Conservation (phyloP, 768 basidiomycete species). For the Hypsizygus marmoreus region DNA sequence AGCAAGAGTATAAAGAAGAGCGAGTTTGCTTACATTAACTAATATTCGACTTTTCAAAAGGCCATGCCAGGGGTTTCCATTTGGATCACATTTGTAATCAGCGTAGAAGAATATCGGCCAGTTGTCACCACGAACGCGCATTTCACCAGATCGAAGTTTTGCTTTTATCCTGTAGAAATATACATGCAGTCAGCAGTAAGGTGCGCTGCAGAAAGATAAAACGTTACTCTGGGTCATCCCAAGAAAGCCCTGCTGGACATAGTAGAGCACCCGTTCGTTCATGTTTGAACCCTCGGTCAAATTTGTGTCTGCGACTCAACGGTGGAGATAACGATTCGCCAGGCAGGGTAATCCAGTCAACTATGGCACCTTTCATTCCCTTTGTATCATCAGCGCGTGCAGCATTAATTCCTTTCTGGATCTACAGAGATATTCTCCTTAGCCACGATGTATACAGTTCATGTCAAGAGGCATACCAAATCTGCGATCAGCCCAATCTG, state of each 20-base stretch:
- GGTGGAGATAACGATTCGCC: constrained; percentile 14
- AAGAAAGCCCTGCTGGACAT: constrained; percentile 15
- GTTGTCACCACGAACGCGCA: constrained; percentile 20
- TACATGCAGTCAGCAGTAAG: background rate
- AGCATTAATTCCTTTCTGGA: constrained; percentile 24
- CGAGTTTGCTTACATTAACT: too few relatives aligned
- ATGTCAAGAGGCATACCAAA: constrained; percentile 10
- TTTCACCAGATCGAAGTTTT: constrained; percentile 14
- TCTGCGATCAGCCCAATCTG: constrained; percentile 19
- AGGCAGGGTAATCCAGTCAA: constrained; percentile 26
- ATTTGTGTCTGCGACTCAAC: constrained; percentile 10
- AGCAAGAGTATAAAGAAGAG: background rate
- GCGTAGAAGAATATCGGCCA: too few relatives aligned
- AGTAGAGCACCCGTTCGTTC: constrained; percentile 16
- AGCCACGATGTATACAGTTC: background rate
- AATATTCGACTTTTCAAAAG: too few relatives aligned
- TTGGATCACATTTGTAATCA: too few relatives aligned
- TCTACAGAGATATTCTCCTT: constrained; percentile 9
- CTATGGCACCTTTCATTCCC: constrained; percentile 18
- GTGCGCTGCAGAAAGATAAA: background rate
- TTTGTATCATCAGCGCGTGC: constrained; percentile 20
- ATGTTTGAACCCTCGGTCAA: constrained; percentile 13
- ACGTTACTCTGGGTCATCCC: constrained; percentile 12
- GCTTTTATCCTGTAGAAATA: constrained; percentile 9
- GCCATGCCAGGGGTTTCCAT: too few relatives aligned